Conservation (phyloP, 805 yeast species). For the Grigorovia jiainica region DNA sequence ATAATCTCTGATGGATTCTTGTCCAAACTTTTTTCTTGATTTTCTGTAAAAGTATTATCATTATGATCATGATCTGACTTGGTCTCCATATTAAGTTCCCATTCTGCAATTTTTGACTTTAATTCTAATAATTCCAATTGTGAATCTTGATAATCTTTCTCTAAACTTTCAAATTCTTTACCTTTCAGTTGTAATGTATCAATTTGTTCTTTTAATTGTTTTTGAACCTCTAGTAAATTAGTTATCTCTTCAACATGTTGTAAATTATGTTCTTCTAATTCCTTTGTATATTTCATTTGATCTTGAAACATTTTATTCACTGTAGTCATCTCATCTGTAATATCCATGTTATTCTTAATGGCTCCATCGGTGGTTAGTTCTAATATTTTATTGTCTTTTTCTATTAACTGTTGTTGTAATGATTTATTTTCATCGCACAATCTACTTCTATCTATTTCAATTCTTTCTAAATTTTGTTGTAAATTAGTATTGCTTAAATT, state of each 20-base stretch:
- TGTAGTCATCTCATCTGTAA: constrained; percentile 25
- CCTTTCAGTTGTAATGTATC: constrained; percentile 33
- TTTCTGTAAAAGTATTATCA: not conserved
- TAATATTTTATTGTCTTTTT: constrained; percentile 22
- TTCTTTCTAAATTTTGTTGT: constrained; percentile 13
- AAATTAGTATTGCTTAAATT: constrained; percentile 14
- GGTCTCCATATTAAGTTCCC: constrained; percentile 33
- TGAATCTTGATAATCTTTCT: constrained; percentile 37
- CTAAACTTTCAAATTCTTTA: constrained; percentile 33
- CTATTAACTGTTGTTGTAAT: constrained; percentile 14
- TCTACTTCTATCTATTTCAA: constrained; percentile 18
- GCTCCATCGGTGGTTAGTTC: constrained; percentile 24
- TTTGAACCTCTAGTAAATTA: constrained; percentile 14
- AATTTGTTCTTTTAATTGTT: constrained; percentile 22
- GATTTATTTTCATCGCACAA: constrained; percentile 16
- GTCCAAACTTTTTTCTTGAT: not conserved
- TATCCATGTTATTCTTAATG: constrained; percentile 24
- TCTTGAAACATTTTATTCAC: constrained; percentile 30
- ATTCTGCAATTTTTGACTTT: constrained; percentile 38
- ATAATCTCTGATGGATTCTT: constrained; percentile 29
- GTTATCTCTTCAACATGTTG: constrained; percentile 45
- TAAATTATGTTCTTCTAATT: constrained; percentile 43
- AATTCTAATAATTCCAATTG: constrained; percentile 43
- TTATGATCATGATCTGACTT: constrained; percentile 11
- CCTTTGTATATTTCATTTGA: constrained; percentile 37